A percentile compares a stretch with the other conserved stretches of the same genome.
Conservation (phyloP, 345 rosid species). For the Citrus inodora region DNA sequence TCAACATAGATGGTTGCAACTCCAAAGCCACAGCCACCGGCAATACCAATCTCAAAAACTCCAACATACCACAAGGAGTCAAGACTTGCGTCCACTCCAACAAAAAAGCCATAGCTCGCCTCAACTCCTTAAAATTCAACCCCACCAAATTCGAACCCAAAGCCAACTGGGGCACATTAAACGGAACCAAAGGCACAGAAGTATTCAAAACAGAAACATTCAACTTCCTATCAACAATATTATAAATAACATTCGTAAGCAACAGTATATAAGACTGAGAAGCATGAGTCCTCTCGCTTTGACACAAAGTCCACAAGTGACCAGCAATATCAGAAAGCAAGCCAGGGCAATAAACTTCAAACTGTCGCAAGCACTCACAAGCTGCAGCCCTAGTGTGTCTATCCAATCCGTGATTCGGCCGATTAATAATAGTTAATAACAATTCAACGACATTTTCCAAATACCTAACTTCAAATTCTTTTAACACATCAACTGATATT, state of each 20-base stretch:
- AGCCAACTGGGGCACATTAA: slow-evolving; percentile 57
- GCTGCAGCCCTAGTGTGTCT: slow-evolving; percentile 83
- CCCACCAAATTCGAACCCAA: slow-evolving; percentile 35
- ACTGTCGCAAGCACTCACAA: slow-evolving; percentile 81
- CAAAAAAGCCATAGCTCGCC: slow-evolving; percentile 83
- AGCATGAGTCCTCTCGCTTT: slow-evolving; percentile 89
- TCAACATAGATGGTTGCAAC: slow-evolving; percentile 87
- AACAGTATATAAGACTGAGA: slow-evolving; percentile 73
- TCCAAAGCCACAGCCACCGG: slow-evolving; percentile 74
- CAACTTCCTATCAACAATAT: slow-evolving; percentile 50
- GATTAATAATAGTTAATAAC: slow-evolving; percentile 66
- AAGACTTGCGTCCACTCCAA: slow-evolving; percentile 78
- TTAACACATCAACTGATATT: slow-evolving; percentile 45
- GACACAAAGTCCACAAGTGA: slow-evolving; percentile 86
- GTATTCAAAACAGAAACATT: slow-evolving; percentile 68
- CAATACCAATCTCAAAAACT: slow-evolving; percentile 74
- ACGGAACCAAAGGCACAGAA: slow-evolving; percentile 75
- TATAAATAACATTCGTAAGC: slow-evolving; percentile 57
- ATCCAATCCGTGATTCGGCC: slow-evolving; percentile 84
- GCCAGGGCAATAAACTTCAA: slow-evolving; percentile 75
- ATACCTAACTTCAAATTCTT: slow-evolving; percentile 26
- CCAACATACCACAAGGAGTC: slow-evolving; percentile 81
- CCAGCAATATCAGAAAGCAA: slow-evolving; percentile 71
- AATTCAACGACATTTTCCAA: slow-evolving; percentile 62
- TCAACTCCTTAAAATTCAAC: slow-evolving; percentile 82